Conservation (phyloP, 805 yeast species). For the Myxozyma geophila region DNA sequence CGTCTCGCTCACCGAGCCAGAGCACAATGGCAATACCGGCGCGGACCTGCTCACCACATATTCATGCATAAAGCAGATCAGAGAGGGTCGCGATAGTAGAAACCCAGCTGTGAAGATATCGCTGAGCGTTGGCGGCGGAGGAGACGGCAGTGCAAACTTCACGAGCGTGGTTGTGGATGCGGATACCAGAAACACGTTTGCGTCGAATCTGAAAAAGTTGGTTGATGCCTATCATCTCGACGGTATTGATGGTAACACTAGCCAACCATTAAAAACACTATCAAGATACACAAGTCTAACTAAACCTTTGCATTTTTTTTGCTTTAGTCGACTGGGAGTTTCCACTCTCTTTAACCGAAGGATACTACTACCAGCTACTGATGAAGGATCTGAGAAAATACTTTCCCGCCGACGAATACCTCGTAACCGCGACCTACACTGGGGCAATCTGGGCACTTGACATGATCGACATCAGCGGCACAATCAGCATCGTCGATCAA, state of each 20-base stretch:
- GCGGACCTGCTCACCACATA: conserved; percentile 6
- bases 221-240: conserved; percentile 69
- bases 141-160: conserved; percentile 53
- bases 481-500: conserved; percentile 18
- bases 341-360: conserved; percentile 58
- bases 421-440: conserved; percentile 26
- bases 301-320: too few species aligned
- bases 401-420: conserved; percentile 16
- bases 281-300: too few species aligned
- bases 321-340: conserved; percentile 81
- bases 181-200: conserved; percentile 51
- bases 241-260: conserved; percentile 64
- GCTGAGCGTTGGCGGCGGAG: conserved; percentile 85
- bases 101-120: conserved; percentile 53
- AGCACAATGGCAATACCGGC: conserved; percentile 8
- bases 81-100: conserved; percentile 1
- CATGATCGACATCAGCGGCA: conserved; percentile 15
- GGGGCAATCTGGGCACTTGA: conserved; percentile 28
- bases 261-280: too few species aligned
- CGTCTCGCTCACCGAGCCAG: conserved; percentile 53
- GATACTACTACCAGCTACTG: conserved; percentile 51
- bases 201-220: conserved; percentile 52
- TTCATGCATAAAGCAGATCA: conserved; percentile 11
- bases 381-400: conserved; percentile 48
- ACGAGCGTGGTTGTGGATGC: conserved; percentile 50